These are phyloP conservation scores for Neoboletus subvelutipes DNA, from an alignment of 768 basidiomycete genomes.

Conservation along the genomic window DNA sequence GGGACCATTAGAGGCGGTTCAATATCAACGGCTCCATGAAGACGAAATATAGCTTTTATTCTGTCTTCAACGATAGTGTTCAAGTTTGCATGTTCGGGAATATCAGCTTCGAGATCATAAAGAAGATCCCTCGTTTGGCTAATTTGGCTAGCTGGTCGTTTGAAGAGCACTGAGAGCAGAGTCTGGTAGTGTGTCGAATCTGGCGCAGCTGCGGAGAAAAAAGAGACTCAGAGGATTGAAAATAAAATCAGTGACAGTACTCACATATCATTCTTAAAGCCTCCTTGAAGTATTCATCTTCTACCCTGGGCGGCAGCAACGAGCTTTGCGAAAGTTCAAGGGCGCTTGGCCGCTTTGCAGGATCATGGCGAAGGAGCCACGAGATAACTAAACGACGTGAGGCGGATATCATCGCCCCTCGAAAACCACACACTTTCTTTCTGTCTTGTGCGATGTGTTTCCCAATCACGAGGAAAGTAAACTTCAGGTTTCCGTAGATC, in stretches of 20 bases:
- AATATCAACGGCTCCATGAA: constrained; percentile 89
- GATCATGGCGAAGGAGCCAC: constrained; percentile 80
- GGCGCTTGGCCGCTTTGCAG: constrained; percentile 73
- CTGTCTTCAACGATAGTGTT: constrained; percentile 77
- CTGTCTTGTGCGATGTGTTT: constrained; percentile 55
- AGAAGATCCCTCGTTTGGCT: constrained; percentile 64
- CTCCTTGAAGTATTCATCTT: constrained; percentile 85
- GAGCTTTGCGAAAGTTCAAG: constrained; percentile 80
- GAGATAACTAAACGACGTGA: constrained; percentile 59
- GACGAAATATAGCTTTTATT: constrained; percentile 71
- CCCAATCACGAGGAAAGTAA: constrained; percentile 78
- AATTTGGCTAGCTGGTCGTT: constrained; percentile 60
- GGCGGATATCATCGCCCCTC: background rate
- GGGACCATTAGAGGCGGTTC: constrained; percentile 86
- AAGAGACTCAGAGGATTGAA: background rate
- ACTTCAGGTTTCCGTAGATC: constrained; percentile 71
- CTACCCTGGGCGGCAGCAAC: constrained; percentile 70
- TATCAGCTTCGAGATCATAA: constrained; percentile 70
- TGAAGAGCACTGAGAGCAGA: constrained; percentile 77
- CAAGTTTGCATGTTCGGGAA: constrained; percentile 68
- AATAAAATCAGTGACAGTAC: constrained; percentile 17
- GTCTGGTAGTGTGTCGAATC: constrained; percentile 81
- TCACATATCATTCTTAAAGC: constrained; percentile 73
- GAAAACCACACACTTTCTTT: constrained; percentile 58
- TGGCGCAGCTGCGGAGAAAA: constrained; percentile 54